These are phyloP conservation scores for Pyrenophora graminea DNA, from an alignment of 2,329 filamentous ascomycete species.

Conservation along the genomic window DNA sequence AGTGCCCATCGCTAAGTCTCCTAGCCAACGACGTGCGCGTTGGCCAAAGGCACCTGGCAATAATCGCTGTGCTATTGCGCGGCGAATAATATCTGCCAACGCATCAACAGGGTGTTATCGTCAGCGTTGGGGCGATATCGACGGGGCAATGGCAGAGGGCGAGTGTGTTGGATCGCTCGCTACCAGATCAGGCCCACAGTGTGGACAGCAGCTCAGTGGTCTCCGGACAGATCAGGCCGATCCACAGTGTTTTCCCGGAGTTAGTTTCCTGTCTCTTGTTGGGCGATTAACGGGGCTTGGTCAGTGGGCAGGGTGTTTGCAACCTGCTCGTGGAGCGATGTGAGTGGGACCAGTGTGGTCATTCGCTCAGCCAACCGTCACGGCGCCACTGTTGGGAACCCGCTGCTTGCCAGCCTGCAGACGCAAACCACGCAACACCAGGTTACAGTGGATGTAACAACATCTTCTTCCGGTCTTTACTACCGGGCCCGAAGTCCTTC, in stretches of 20 bases:
- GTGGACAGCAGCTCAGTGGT: not conserved
- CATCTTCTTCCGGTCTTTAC: not conserved
- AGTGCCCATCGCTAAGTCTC: conserved; percentile 2
- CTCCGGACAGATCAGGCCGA: conserved; percentile 2
- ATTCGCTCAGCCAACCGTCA: not conserved
- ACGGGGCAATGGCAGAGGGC: conserved; percentile 5
- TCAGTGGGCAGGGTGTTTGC: too few species aligned
- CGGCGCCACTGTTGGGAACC: not conserved
- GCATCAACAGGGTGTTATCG: conserved; percentile 9
- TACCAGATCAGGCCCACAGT: conserved; percentile 9
- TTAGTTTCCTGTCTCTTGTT: not conserved
- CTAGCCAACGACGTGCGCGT: conserved; percentile 5
- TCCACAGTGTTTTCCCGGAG: not conserved
- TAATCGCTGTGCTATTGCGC: conserved; percentile 9
- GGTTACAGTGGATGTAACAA: not conserved
- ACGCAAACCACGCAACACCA: not conserved
- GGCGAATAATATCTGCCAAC: conserved; percentile 6
- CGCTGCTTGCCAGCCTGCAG: not conserved
- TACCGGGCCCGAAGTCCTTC: not conserved
- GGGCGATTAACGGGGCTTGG: not conserved
- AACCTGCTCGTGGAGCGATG: not conserved
- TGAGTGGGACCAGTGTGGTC: not conserved
- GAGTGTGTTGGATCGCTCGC: conserved; percentile 10
- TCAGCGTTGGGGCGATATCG: conserved; percentile 10
- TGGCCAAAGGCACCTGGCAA: conserved; percentile 5